Evolutionary conservation across 495 filamentous ascomycete species (phyloP), one percentile per base, ranked within the genome.

Genomic region (Antarctomyces pellizariae): DNA sequence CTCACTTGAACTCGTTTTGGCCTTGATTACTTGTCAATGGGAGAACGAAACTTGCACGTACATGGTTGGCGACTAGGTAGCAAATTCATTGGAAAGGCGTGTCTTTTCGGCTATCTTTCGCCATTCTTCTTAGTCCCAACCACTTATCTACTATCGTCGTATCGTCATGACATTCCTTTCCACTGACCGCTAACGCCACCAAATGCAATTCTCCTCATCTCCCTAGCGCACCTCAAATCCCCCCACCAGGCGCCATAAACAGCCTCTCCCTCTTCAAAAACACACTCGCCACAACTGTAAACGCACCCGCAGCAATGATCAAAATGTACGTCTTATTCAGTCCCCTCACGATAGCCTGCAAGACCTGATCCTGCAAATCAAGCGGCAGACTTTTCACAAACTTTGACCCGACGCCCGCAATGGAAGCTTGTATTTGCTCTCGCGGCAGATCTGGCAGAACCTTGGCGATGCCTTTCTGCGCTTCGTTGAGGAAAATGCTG

Each of bases 181-280:
- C n/a, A n/a, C n/a, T n/a, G n/a, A n/a, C n/a, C n/a, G n/a, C n/a
- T n/a, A n/a, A n/a, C n/a, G n/a, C n/a, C n/a, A n/a, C n/a, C n/a
- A n/a, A n/a, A n/a, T n/a, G n/a, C n/a, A n/a, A n/a, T n/a, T n/a
- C n/a, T n/a, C n/a, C n/a, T n/a, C n/a, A n/a, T n/a, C n/a, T n/a
- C n/a, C n/a, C n/a, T n/a, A n/a, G n/a, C n/a, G n/a, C n/a, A n/a
- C n/a, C n/a, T n/a, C n/a, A n/a, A n/a, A n/a, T n/a, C n/a, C n/a
- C n/a, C n/a, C n/a, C n/a, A n/a, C n/a, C n/a, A 31, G 38, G 35
- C 28, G 38, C 42, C 4, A 46, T 38, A 33, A 56, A 57, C 24
- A 67, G 42, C 36, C 42, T 53, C 41, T 65, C 57, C 25, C 63
- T 47, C 48, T 60, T 63, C 64, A 71, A 62, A 10, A 39, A 37